phyloP scores from a whole-genome alignment of 108 stramenopile species.

The Fragilaria radians region DNA sequence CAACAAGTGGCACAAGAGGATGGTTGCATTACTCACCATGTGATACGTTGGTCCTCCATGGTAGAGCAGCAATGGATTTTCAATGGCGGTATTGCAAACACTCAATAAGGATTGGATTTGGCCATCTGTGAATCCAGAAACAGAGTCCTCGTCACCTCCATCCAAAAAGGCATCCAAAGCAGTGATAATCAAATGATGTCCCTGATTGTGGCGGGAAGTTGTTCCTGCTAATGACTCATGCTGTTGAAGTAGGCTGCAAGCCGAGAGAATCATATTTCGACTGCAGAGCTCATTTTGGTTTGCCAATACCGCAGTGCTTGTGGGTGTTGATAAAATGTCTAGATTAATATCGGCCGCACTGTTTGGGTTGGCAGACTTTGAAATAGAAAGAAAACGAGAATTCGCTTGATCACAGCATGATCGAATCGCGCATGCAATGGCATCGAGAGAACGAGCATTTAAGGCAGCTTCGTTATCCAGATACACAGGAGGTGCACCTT shows the following conservation, averaged over 20 bases:
- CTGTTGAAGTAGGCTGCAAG: constrained; percentile 69
- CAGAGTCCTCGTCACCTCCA: constrained; percentile 54
- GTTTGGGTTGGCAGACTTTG: constrained; percentile 31
- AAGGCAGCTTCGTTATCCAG: constrained; percentile 83
- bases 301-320: background rate
- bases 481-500: constrained; percentile 81
- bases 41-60: constrained; percentile 81
- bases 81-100: constrained; percentile 77
- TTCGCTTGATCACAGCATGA: constrained; percentile 85
- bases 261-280: constrained; percentile 77
- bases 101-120: constrained; percentile 71
- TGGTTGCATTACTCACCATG: constrained; percentile 73
- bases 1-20: constrained; percentile 78
- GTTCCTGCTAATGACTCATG: constrained; percentile 32
- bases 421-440: constrained; percentile 76
- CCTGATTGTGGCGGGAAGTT: constrained; percentile 51
- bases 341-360: constrained; percentile 24
- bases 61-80: constrained; percentile 69
- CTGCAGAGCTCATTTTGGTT: constrained; percentile 81
- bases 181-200: constrained; percentile 60
- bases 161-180: constrained; percentile 85
- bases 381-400: constrained; percentile 54
- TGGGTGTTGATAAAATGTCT: background rate
- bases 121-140: constrained; percentile 67
- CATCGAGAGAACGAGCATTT: constrained; percentile 70